A percentile compares a stretch with the other conserved stretches of the same genome.
phyloP scores from a whole-genome alignment of 2,329 filamentous ascomycete species.

The Cordyceps tenuipes region DNA sequence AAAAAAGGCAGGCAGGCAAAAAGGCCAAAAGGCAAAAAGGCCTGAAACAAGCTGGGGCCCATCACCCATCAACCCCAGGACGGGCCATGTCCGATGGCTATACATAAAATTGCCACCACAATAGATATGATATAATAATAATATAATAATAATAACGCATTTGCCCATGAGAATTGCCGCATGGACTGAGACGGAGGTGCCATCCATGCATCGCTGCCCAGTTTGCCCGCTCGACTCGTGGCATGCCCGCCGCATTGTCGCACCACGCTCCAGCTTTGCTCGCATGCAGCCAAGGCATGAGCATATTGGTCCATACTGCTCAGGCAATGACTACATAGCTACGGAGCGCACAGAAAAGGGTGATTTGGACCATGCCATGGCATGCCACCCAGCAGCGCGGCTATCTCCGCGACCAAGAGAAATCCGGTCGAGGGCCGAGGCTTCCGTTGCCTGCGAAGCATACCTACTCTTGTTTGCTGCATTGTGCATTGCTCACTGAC shows the following conservation, averaged over 20 bases:
- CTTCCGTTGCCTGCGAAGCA: too few relatives aligned
- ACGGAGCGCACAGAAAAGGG: neutral
- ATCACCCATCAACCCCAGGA: neutral
- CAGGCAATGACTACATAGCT: too few relatives aligned
- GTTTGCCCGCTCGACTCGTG: neutral
- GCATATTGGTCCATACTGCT: neutral
- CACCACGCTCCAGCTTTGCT: neutral
- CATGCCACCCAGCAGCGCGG: neutral
- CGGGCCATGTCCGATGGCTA: neutral
- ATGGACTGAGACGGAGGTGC: neutral
- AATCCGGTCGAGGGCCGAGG: too few relatives aligned
- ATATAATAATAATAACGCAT: neutral
- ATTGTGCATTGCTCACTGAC: too few relatives aligned
- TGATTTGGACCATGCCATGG: neutral
- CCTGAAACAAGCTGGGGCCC: neutral
- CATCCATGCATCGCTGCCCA: constrained; percentile 10
- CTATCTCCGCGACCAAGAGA: neutral
- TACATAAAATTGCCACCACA: neutral
- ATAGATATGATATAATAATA: neutral
- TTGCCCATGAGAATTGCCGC: neutral
- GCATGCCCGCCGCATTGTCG: neutral
- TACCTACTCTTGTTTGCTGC: too few relatives aligned
- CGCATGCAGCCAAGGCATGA: neutral
- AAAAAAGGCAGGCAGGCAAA: too few relatives aligned
- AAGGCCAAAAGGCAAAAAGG: neutral